phyloP scores from a whole-genome alignment of 768 basidiomycete genomes.

The Exsudoporus frostii region DNA sequence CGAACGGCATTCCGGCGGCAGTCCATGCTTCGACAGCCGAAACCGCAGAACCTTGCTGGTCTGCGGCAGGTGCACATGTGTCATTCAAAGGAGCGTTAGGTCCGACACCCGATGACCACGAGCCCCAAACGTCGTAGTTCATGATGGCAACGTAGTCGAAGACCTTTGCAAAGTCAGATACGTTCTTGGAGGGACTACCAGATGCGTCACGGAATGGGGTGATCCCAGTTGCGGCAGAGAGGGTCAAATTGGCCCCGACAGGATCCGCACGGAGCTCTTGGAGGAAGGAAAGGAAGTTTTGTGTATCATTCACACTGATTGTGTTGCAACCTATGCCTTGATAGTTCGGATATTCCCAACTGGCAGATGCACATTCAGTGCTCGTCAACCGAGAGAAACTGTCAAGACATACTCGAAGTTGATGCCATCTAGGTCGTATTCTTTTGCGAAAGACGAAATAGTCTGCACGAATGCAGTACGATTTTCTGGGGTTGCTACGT shows the following conservation, averaged over 20 bases:
- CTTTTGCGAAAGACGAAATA: conserved; percentile 42
- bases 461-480: conserved; percentile 66
- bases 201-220: conserved; percentile 60
- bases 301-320: conserved; percentile 53
- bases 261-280: conserved; percentile 58
- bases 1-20: conserved; percentile 66
- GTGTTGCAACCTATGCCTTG: conserved; percentile 71
- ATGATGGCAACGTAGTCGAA: conserved; percentile 66
- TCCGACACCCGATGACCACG: conserved; percentile 54
- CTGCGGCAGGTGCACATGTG: conserved; percentile 56
- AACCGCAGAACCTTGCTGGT: conserved; percentile 71
- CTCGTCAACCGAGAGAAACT: neutral
- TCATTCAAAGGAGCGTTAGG: conserved; percentile 83
- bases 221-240: conserved; percentile 69
- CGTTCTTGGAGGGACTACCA: conserved; percentile 62
- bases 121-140: conserved; percentile 64
- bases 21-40: conserved; percentile 73
- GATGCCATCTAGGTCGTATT: conserved; percentile 58
- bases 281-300: conserved; percentile 78
- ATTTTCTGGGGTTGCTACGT: conserved; percentile 53
- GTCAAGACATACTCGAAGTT: conserved; percentile 31
- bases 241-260: conserved; percentile 49
- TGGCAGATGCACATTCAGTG: conserved; percentile 30
- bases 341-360: conserved; percentile 83
- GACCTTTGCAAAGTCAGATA: conserved; percentile 66